A percentile compares a stretch with the other conserved stretches of the same genome.
These are phyloP conservation scores for Psidium friedrichsthalianum DNA, from an alignment of 345 rosid genomes.

Conservation along the genomic window DNA sequence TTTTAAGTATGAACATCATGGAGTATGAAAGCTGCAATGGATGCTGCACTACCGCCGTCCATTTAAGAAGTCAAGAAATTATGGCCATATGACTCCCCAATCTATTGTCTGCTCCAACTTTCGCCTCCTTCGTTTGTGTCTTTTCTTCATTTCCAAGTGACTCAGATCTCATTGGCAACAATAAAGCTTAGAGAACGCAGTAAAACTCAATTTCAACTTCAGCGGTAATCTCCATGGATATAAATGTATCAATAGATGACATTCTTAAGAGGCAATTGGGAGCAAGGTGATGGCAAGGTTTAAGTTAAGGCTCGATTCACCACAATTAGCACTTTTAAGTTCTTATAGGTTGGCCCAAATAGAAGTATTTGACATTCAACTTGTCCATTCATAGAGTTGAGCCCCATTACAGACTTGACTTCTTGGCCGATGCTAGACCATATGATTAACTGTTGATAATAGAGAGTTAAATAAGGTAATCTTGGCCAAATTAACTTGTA, in stretches of 20 bases:
- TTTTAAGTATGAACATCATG: neutral
- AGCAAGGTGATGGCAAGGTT: neutral
- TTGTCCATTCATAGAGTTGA: neutral
- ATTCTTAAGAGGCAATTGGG: neutral
- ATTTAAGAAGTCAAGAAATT: neutral
- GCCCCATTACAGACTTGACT: neutral
- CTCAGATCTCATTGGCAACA: neutral
- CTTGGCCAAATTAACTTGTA: neutral
- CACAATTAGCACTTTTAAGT: neutral
- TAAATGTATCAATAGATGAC: neutral
- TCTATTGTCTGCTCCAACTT: neutral
- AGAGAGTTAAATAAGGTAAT: neutral
- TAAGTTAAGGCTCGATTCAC: neutral
- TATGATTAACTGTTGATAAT: neutral
- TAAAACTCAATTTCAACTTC: neutral
- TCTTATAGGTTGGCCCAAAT: neutral
- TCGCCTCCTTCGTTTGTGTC: neutral
- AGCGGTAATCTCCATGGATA: neutral
- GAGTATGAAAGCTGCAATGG: neutral
- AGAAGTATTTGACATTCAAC: neutral
- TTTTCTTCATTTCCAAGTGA: neutral
- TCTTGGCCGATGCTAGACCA: neutral
- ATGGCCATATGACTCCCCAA: neutral
- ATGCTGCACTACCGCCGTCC: neutral
- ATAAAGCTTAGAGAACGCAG: neutral